A percentile compares a stretch with the other conserved stretches of the same genome.
These are phyloP conservation scores for Dacryopinax primogenitus DNA, from an alignment of 768 basidiomycete genomes.

Conservation along the genomic window DNA sequence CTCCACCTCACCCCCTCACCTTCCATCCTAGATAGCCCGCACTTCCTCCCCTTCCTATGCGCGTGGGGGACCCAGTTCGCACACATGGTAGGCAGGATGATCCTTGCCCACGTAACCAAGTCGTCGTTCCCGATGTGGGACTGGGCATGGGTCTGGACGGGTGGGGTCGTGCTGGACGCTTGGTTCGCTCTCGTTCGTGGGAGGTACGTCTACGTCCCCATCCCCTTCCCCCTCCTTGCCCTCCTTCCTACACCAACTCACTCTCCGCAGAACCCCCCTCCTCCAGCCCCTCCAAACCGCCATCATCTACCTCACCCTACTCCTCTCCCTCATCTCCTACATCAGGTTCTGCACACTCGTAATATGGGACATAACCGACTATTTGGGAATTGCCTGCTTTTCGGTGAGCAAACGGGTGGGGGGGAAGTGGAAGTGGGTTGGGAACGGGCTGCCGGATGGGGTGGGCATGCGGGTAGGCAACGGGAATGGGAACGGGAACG, in stretches of 20 bases:
- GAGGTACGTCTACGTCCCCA: constrained; percentile 36
- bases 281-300: constrained; percentile 57
- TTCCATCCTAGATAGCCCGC: constrained; percentile 57
- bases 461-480: too few species aligned
- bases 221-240: background rate
- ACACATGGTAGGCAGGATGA: constrained; percentile 73
- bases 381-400: constrained; percentile 89
- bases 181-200: constrained; percentile 57
- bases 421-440: too few species aligned
- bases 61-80: constrained; percentile 90
- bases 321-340: constrained; percentile 56
- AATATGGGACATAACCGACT: constrained; percentile 76
- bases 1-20: constrained; percentile 56
- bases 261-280: constrained; percentile 6
- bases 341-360: constrained; percentile 70
- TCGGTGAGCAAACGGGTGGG: constrained; percentile 78
- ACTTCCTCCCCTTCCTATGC: constrained; percentile 76
- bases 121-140: constrained; percentile 77
- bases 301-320: constrained; percentile 55
- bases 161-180: constrained; percentile 67
- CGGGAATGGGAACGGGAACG: too few species aligned
- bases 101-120: constrained; percentile 82
- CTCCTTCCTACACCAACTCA: constrained; percentile 5
- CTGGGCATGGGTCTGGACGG: constrained; percentile 71
- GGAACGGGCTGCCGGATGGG: too few species aligned